Percentiles rank a stretch among this genome's conserved stretches.
Conservation (phyloP, 2,329 filamentous ascomycete species). For the Plectosphaerella sp. region DNA sequence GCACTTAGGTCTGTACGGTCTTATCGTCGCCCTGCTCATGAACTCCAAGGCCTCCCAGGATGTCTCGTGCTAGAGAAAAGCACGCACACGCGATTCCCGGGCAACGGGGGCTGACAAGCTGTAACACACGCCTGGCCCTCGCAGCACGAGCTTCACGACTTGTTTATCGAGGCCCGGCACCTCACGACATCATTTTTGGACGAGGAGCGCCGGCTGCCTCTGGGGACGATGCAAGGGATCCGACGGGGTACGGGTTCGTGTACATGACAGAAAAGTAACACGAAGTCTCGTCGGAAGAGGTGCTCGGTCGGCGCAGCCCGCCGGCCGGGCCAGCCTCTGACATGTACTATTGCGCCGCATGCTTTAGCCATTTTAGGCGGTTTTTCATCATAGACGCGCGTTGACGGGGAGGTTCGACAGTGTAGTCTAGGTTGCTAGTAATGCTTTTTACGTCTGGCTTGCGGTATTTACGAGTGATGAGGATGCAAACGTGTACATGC, state of each 20-base stretch:
- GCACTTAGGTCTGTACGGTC: conserved; percentile 83
- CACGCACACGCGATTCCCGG: conserved; percentile 12
- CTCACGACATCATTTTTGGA: neutral
- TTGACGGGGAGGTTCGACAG: conserved; percentile 28
- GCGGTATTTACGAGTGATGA: too few species aligned
- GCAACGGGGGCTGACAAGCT: conserved; percentile 30
- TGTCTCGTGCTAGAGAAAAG: conserved; percentile 50
- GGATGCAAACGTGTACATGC: neutral
- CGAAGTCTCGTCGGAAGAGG: conserved; percentile 9
- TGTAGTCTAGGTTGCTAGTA: conserved; percentile 35
- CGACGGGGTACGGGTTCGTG: conserved; percentile 14
- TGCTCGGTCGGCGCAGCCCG: neutral
- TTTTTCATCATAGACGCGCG: conserved; percentile 42
- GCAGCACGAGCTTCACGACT: conserved; percentile 5
- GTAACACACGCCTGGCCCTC: conserved; percentile 19
- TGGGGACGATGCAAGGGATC: neutral
- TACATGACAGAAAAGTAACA: conserved; percentile 2
- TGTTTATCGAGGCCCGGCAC: neutral
- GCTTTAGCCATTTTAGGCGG: conserved; percentile 32
- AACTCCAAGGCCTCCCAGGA: conserved; percentile 83
- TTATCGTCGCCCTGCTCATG: conserved; percentile 99
- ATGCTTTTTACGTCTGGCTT: conserved; percentile 11
- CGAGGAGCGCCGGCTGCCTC: neutral
- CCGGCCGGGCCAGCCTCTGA: conserved; percentile 6
- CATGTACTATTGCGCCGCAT: conserved; percentile 49